Conservation (phyloP, 768 basidiomycete genomes). For the Arthromyces matolae region DNA sequence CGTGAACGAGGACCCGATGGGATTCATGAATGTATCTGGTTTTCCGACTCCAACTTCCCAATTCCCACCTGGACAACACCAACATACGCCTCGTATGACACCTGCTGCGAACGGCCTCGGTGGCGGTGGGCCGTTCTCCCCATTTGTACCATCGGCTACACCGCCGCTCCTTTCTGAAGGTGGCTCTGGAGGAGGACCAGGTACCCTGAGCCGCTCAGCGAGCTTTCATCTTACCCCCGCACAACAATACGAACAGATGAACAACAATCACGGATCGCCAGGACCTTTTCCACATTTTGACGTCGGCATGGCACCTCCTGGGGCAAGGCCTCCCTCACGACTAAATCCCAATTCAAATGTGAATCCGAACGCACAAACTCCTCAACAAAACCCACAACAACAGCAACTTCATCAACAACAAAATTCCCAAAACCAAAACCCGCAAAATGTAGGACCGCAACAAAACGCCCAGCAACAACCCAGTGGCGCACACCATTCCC, state of each 20-base stretch:
- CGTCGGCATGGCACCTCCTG: constrained; percentile 31
- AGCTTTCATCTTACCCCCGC: constrained; percentile 57
- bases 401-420: no score
- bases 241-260: constrained; percentile 60
- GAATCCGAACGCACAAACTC: no score
- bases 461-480: no score
- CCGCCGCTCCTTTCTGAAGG: no score
- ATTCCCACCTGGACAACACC: constrained; percentile 26
- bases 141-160: constrained; percentile 44
- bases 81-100: constrained; percentile 31
- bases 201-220: constrained; percentile 33
- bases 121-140: constrained; percentile 29
- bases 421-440: no score
- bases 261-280: constrained; percentile 17
- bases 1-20: constrained; percentile 40
- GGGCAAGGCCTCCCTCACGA: constrained; percentile 42
- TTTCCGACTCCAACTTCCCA: constrained; percentile 33
- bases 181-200: no score
- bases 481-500: no score
- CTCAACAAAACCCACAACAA: no score
- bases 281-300: constrained; percentile 34
- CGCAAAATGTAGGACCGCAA: not conserved
- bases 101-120: constrained; percentile 20
- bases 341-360: no score
- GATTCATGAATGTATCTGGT: constrained; percentile 46